Percentiles rank a stretch among this genome's conserved stretches.
Evolutionary conservation across 495 filamentous ascomycete species (phyloP).

Genomic region (Penicillium ochrochloron): DNA sequence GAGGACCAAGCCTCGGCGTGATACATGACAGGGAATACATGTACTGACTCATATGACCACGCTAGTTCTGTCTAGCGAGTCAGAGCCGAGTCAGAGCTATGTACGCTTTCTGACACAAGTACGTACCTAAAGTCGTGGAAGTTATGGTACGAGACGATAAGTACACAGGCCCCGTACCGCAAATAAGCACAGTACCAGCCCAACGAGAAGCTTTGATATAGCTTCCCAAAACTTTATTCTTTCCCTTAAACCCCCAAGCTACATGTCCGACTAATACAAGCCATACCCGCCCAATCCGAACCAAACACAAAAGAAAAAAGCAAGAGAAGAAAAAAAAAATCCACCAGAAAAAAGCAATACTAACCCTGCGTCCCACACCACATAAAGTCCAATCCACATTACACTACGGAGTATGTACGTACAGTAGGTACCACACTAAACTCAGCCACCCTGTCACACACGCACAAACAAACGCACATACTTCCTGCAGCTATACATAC

Average conservation of each 20-base stretch:
- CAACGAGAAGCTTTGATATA: neutral
- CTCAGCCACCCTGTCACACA: slow-evolving; percentile 2
- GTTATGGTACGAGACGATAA: too few species aligned
- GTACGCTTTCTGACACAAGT: neutral
- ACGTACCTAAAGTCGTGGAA: neutral
- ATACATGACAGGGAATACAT: neutral
- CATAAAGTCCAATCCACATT: neutral
- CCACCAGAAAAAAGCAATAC: neutral
- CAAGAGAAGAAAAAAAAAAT: neutral
- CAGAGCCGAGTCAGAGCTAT: too few species aligned
- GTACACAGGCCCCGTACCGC: neutral
- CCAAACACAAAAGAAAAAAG: neutral
- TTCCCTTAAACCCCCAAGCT: neutral
- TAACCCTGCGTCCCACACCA: neutral
- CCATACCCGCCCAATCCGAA: neutral
- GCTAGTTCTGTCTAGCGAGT: neutral
- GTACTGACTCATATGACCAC: neutral
- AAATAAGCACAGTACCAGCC: neutral
- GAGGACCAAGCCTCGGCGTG: neutral
- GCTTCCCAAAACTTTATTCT: neutral
- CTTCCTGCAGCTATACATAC: neutral
- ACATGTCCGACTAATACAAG: neutral
- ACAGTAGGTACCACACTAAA: neutral
- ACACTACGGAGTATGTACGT: too few species aligned
- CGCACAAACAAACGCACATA: neutral